These are phyloP conservation scores for Pseudozyma sp. DNA, from an alignment of 1,284 basidiomycete genomes.

Conservation along the genomic window DNA sequence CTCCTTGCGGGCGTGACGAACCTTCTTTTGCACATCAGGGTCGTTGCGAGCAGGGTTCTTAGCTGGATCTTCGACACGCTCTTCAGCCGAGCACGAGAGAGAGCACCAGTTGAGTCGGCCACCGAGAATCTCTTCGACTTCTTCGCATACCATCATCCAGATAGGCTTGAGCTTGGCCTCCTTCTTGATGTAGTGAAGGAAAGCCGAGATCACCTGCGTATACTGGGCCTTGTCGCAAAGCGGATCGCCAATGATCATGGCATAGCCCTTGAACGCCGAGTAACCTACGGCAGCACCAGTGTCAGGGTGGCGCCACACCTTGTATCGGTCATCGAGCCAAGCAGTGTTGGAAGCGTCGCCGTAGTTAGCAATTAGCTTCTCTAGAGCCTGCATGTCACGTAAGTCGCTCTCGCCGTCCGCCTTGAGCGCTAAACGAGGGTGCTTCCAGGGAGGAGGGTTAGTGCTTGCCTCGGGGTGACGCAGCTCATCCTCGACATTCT, in stretches of 20 bases:
- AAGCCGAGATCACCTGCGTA: conserved; percentile 71
- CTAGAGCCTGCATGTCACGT: conserved; percentile 64
- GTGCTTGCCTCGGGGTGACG: conserved; percentile 65
- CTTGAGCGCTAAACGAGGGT: conserved; percentile 25
- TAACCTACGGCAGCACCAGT: conserved; percentile 74
- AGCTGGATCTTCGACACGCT: conserved; percentile 72
- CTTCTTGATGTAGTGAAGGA: conserved; percentile 70
- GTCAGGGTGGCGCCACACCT: conserved; percentile 72
- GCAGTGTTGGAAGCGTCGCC: conserved; percentile 75
- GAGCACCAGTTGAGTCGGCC: conserved; percentile 73
- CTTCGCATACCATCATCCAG: conserved; percentile 73
- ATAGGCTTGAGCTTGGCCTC: conserved; percentile 72
- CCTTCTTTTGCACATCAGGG: conserved; percentile 72
- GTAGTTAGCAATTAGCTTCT: conserved; percentile 73
- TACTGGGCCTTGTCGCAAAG: conserved; percentile 72
- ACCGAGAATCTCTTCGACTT: conserved; percentile 72
- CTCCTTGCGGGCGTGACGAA: conserved; percentile 72
- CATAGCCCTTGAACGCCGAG: conserved; percentile 69
- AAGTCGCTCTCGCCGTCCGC: conserved; percentile 39
- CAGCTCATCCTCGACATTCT: conserved; percentile 40
- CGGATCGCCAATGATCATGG: conserved; percentile 73
- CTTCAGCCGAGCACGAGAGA: conserved; percentile 73
- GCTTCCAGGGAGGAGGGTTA: conserved; percentile 59
- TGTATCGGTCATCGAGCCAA: conserved; percentile 74
- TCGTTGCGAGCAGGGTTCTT: conserved; percentile 71